Evolutionary conservation across 2,329 filamentous ascomycete species (phyloP).

Genomic region (Calonectria pteridis): DNA sequence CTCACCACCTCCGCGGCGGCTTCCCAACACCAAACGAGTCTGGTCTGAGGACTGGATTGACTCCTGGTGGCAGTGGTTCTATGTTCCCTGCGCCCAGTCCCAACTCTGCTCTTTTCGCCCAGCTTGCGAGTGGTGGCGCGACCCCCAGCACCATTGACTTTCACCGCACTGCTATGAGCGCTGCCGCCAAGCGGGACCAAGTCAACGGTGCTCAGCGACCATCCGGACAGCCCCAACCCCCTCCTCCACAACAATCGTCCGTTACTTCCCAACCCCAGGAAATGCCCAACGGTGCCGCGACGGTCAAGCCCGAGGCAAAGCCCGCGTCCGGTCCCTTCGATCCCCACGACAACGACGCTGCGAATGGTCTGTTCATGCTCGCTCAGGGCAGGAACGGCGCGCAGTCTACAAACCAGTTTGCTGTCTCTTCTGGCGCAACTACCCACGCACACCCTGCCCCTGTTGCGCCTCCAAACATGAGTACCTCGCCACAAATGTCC

Average conservation of each 20-base stretch:
- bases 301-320: constrained; percentile 63
- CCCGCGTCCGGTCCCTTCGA: constrained; percentile 77
- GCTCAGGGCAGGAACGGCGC: constrained; percentile 76
- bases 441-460: constrained; percentile 63
- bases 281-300: constrained; percentile 53
- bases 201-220: constrained; percentile 49
- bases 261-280: constrained; percentile 69
- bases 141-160: constrained; percentile 95
- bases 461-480: constrained; percentile 50
- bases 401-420: constrained; percentile 63
- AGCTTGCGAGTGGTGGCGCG: constrained; percentile 82
- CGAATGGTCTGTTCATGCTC: constrained; percentile 92
- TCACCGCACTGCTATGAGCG: constrained; percentile 90
- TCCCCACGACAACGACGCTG: constrained; percentile 93
- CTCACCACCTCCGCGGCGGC: constrained; percentile 80
- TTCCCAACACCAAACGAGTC: constrained; percentile 98
- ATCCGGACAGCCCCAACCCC: constrained; percentile 52
- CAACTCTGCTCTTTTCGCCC: constrained; percentile 84
- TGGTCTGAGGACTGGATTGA: constrained; percentile 89
- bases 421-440: constrained; percentile 58
- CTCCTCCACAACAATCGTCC: constrained; percentile 46
- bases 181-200: constrained; percentile 73
- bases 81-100: constrained; percentile 97
- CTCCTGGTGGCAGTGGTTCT: constrained; percentile 93
- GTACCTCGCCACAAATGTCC: constrained; percentile 65